Percentiles rank a stretch among this genome's conserved stretches.
Conservation (phyloP, 345 rosid genomes). For the Pistacia atlantica region DNA sequence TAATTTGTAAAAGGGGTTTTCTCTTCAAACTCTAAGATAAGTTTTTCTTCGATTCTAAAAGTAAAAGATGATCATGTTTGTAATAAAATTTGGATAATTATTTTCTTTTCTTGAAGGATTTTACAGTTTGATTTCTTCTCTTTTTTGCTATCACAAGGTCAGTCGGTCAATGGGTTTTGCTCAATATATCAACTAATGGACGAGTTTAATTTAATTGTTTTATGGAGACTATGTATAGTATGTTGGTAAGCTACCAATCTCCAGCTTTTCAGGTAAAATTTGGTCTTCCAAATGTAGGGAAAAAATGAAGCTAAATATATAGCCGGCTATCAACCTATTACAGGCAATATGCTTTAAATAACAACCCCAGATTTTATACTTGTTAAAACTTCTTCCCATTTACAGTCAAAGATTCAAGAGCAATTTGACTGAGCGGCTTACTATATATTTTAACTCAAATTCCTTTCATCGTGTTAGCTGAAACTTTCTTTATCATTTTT, state of each 20-base stretch:
- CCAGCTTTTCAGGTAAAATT: not conserved
- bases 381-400: not conserved
- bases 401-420: not conserved
- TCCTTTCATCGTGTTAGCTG: no score
- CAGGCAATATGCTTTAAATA: not conserved
- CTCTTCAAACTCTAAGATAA: no score
- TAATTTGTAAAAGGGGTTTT: no score
- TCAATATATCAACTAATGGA: no score
- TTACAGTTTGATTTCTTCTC: not conserved
- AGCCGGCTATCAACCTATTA: not conserved
- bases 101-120: not conserved
- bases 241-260: not conserved
- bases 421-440: no score
- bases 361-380: not conserved
- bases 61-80: not conserved
- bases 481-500: no score
- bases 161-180: no score
- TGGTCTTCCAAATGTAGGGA: not conserved
- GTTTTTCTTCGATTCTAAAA: no score
- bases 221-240: no score
- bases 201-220: no score
- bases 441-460: no score
- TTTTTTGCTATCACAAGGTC: no score
- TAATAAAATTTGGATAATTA: not conserved
- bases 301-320: not conserved